Evolutionary conservation across 768 basidiomycete species (phyloP).

Genomic region (Chalciporus sphaerocephalus): DNA sequence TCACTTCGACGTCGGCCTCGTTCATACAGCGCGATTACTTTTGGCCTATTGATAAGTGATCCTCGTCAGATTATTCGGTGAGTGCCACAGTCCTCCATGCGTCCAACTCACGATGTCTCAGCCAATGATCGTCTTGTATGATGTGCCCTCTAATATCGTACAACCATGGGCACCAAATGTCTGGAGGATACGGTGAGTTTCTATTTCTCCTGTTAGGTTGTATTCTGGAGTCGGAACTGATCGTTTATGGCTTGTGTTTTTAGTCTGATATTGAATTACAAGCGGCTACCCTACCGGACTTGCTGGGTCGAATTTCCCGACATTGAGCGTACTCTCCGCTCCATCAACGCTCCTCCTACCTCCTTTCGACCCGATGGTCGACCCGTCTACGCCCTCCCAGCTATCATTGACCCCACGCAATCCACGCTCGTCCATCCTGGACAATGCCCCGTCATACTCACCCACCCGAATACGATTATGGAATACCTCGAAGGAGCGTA

Average conservation of each 20-base stretch:
- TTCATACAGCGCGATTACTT: not conserved
- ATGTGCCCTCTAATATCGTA: constrained; percentile 53
- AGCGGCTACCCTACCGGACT: constrained; percentile 65
- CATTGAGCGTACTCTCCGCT: constrained; percentile 55
- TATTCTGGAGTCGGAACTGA: not conserved
- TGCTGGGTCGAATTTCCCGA: constrained; percentile 69
- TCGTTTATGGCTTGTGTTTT: no score
- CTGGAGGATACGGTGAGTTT: constrained; percentile 61
- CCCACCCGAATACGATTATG: constrained; percentile 58
- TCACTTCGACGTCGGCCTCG: constrained; percentile 1
- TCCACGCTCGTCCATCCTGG: constrained; percentile 31
- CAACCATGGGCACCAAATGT: constrained; percentile 76
- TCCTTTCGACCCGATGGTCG: constrained; percentile 51
- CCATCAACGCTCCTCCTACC: constrained; percentile 58
- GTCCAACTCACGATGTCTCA: constrained; percentile 34
- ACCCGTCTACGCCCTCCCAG: constrained; percentile 65
- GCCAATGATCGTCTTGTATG: constrained; percentile 61
- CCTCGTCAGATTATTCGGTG: not conserved
- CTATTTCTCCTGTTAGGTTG: not conserved
- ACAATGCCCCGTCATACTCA: constrained; percentile 46
- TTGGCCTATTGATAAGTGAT: constrained; percentile 10
- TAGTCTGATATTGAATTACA: constrained; percentile 75
- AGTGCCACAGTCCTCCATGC: not conserved
- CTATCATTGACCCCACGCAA: constrained; percentile 52
- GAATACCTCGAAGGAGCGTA: constrained; percentile 69